These are phyloP conservation scores for Arabis hirsuta DNA, from an alignment of 345 rosid species.

Conservation along the genomic window DNA sequence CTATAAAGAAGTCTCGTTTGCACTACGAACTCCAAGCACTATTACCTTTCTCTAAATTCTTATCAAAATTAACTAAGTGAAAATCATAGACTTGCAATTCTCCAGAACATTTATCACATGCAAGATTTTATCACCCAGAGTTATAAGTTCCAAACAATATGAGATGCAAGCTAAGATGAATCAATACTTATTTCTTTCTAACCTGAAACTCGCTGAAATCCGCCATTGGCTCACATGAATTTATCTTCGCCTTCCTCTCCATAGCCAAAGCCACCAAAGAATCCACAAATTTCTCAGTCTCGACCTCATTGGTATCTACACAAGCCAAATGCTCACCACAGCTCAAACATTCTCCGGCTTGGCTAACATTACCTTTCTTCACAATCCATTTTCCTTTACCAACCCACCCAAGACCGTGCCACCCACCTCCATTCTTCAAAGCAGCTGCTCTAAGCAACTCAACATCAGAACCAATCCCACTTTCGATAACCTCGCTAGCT, in stretches of 20 bases:
- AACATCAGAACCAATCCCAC: conserved; percentile 39
- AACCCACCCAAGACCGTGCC: conserved; percentile 95
- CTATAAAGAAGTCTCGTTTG: not conserved
- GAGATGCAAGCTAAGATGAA: conserved; percentile 2
- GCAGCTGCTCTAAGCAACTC: conserved; percentile 49
- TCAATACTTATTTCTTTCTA: conserved; percentile 10
- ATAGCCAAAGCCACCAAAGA: conserved; percentile 77
- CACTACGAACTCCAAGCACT: not conserved
- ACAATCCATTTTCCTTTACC: conserved; percentile 77
- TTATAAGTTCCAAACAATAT: not conserved
- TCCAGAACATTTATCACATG: not conserved
- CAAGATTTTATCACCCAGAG: not conserved
- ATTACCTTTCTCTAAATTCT: too few species aligned
- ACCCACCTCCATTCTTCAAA: conserved; percentile 83
- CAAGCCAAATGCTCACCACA: conserved; percentile 67
- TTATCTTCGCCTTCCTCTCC: conserved; percentile 77
- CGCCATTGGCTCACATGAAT: conserved; percentile 52
- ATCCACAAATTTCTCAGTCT: conserved; percentile 65
- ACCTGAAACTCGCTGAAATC: conserved; percentile 91
- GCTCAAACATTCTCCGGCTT: conserved; percentile 62
- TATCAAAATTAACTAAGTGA: not conserved
- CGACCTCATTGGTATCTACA: conserved; percentile 71
- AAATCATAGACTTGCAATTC: not conserved
- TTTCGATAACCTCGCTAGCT: conserved; percentile 42
- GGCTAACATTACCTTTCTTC: conserved; percentile 56